Conservation (phyloP, 805 yeast genomes). For the Suhomyces emberorum region DNA sequence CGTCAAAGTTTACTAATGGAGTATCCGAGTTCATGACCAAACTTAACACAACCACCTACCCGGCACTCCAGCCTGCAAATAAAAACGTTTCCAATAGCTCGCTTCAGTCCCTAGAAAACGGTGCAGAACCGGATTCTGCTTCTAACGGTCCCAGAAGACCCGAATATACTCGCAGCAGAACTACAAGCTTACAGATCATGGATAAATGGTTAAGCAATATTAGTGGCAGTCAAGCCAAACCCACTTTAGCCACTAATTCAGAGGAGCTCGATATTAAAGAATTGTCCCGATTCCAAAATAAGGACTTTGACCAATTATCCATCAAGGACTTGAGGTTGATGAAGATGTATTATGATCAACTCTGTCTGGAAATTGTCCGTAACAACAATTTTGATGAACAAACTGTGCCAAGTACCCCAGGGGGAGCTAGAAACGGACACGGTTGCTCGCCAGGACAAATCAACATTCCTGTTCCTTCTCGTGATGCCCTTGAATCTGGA, state of each 20-base stretch:
- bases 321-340: conserved; percentile 32
- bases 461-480: too few species aligned
- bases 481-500: too few species aligned
- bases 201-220: conserved; percentile 43
- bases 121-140: conserved; percentile 20
- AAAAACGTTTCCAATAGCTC: conserved; percentile 27
- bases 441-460: too few species aligned
- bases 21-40: conserved; percentile 42
- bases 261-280: conserved; percentile 15
- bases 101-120: conserved; percentile 30
- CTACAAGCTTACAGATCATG: conserved; percentile 40
- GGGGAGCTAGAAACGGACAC: too few species aligned
- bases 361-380: conserved; percentile 19
- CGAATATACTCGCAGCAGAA: conserved; percentile 28
- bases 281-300: conserved; percentile 30
- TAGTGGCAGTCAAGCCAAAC: conserved; percentile 7
- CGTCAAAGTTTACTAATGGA: conserved; percentile 40
- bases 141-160: conserved; percentile 17
- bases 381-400: background rate
- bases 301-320: conserved; percentile 35
- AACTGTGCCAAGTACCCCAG: background rate
- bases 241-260: conserved; percentile 5
- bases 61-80: conserved; percentile 7
- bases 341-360: conserved; percentile 36
- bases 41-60: conserved; percentile 22